These are phyloP conservation scores for Linderina pennispora DNA, from an alignment of 192 early-diverging fungal genomes.

Conservation along the genomic window DNA sequence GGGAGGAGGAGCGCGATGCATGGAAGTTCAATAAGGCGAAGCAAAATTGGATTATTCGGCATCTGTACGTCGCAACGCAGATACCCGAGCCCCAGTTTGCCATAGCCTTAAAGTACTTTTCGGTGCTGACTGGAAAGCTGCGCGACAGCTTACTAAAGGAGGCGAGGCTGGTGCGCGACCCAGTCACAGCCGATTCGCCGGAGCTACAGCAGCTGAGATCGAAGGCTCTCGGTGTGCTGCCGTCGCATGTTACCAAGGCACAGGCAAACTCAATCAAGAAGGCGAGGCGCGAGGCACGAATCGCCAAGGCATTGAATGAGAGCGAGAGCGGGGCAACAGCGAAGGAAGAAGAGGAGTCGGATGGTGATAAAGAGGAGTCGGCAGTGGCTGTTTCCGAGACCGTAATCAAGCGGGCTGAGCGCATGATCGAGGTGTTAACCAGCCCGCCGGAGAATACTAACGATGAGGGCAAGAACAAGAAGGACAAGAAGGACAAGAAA, in stretches of 20 bases:
- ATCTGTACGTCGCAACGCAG: slow-evolving; percentile 25
- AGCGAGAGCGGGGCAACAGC: neutral
- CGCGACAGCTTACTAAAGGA: slow-evolving; percentile 16
- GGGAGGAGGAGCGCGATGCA: slow-evolving; percentile 1
- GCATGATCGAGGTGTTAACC: too few species aligned
- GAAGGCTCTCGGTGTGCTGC: slow-evolving; percentile 19
- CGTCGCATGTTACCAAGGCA: slow-evolving; percentile 29
- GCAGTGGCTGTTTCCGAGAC: neutral
- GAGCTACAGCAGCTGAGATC: slow-evolving; percentile 5
- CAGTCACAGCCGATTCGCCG: slow-evolving; percentile 1
- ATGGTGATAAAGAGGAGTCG: too few species aligned
- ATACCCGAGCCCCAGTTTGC: slow-evolving; percentile 20
- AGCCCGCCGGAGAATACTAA: too few species aligned
- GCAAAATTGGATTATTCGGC: slow-evolving; percentile 35
- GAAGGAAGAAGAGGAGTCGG: too few species aligned
- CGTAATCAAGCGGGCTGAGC: neutral
- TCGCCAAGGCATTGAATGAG: neutral
- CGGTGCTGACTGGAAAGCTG: neutral
- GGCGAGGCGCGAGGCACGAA: neutral
- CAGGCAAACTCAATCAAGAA: slow-evolving; percentile 14
- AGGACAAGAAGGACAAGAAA: slow-evolving; percentile 13
- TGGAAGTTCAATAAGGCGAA: slow-evolving; percentile 45
- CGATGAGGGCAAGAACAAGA: slow-evolving; percentile 10
- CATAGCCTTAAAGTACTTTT: slow-evolving; percentile 22
- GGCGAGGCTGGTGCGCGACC: slow-evolving; percentile 18